These are phyloP conservation scores for Cladophialophora chaetospira DNA, from an alignment of 2,329 filamentous ascomycete genomes.

Conservation along the genomic window DNA sequence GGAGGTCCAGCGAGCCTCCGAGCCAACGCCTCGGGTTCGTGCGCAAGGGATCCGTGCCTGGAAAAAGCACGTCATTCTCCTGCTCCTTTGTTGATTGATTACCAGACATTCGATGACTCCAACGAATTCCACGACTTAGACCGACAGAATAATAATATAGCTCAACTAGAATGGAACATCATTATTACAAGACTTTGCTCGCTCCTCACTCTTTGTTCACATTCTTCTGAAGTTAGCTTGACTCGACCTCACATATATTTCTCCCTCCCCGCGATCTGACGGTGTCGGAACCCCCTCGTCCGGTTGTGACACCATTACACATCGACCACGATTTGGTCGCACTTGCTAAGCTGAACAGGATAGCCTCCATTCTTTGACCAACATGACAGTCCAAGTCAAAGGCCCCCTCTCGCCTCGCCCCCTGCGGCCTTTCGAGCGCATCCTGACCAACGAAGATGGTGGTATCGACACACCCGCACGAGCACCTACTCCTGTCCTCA, in stretches of 20 bases:
- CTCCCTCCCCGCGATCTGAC: too few species aligned
- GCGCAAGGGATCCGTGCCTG: too few species aligned
- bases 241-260: background rate
- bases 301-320: background rate
- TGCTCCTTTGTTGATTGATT: slow-evolving; percentile 1
- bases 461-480: slow-evolving; percentile 73
- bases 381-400: slow-evolving; percentile 15
- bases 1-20: background rate
- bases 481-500: slow-evolving; percentile 71
- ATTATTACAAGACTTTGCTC: background rate
- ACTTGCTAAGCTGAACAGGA: background rate
- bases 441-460: slow-evolving; percentile 46
- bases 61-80: slow-evolving; percentile 5
- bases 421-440: slow-evolving; percentile 30
- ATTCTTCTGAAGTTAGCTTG: too few species aligned
- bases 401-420: slow-evolving; percentile 27
- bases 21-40: background rate
- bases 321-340: background rate
- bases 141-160: background rate
- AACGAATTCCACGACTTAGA: background rate
- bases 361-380: background rate
- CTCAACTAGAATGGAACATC: background rate
- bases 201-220: background rate
- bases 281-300: background rate
- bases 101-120: slow-evolving; percentile 1